phyloP scores from a whole-genome alignment of 441 rosid genomes.

The Codiaeum variegatum region DNA sequence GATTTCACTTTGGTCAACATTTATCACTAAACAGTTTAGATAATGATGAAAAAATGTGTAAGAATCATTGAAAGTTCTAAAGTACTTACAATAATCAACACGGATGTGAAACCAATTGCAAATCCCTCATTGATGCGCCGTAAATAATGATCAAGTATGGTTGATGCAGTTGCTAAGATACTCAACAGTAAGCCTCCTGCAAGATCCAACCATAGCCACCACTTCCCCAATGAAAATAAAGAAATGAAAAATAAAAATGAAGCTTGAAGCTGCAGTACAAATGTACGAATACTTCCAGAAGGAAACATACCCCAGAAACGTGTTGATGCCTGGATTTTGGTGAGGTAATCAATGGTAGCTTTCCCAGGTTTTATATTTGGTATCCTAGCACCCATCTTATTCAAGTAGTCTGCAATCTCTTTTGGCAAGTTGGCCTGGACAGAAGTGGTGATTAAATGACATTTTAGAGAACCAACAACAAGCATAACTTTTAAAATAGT shows the following conservation, averaged over 20 bases:
- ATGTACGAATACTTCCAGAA: background rate
- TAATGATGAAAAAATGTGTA: background rate
- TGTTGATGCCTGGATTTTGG: slow-evolving; percentile 88
- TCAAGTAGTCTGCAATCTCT: slow-evolving; percentile 21
- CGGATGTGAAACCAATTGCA: slow-evolving; percentile 87
- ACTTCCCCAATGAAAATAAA: background rate
- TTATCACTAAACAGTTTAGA: background rate
- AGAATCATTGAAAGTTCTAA: background rate
- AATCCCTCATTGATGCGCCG: slow-evolving; percentile 75
- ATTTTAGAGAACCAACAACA: background rate
- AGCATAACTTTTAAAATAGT: background rate
- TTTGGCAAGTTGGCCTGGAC: slow-evolving; percentile 83
- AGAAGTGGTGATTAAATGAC: slow-evolving; percentile 20
- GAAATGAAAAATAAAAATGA: background rate
- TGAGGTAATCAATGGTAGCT: slow-evolving; percentile 83
- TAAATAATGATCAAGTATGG: slow-evolving; percentile 77
- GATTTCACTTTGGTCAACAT: background rate
- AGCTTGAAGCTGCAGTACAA: slow-evolving; percentile 2
- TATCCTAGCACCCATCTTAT: slow-evolving; percentile 96
- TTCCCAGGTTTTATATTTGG: slow-evolving; percentile 92
- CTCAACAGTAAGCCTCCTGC: slow-evolving; percentile 84
- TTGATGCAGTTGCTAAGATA: slow-evolving; percentile 78
- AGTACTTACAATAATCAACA: slow-evolving; percentile 72
- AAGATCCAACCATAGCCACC: slow-evolving; percentile 16
- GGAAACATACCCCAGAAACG: slow-evolving; percentile 85